Percentiles rank a stretch among this genome's conserved stretches.
Conservation (phyloP, 345 rosid genomes). For the Moringa oleifera region DNA sequence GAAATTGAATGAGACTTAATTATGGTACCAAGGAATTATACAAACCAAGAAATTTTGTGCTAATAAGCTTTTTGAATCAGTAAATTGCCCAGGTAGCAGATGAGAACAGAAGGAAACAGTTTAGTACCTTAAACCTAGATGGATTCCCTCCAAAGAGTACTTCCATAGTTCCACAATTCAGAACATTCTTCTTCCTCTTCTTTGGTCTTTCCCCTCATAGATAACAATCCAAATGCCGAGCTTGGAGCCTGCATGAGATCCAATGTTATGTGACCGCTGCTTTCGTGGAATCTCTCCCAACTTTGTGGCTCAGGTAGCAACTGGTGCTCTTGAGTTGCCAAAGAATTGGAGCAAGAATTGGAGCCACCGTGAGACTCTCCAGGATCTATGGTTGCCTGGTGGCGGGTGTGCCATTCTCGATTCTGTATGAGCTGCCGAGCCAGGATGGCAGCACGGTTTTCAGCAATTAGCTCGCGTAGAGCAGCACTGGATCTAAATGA, state of each 20-base stretch:
- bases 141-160: conserved; percentile 18
- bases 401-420: conserved; percentile 17
- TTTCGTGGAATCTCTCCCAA: conserved; percentile 25
- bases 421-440: conserved; percentile 32
- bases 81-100: background rate
- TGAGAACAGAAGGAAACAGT: background rate
- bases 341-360: conserved; percentile 1
- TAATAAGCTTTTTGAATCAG: no score
- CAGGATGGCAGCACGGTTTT: conserved; percentile 38
- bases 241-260: conserved; percentile 47
- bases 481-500: conserved; percentile 51
- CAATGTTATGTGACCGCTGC: conserved; percentile 31
- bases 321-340: conserved; percentile 11
- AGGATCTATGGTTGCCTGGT: conserved; percentile 9
- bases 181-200: conserved; percentile 31
- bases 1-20: no score
- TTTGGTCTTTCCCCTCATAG: conserved; percentile 21
- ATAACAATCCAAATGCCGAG: conserved; percentile 27
- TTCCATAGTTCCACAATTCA: conserved; percentile 27
- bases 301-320: conserved; percentile 9
- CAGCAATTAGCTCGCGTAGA: conserved; percentile 39
- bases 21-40: no score
- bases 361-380: conserved; percentile 12
- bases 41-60: no score
- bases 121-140: background rate